Percentiles rank a stretch among this genome's conserved stretches.
Evolutionary conservation across 73 alveolate species (phyloP).

Genomic region (Chromera velia): DNA sequence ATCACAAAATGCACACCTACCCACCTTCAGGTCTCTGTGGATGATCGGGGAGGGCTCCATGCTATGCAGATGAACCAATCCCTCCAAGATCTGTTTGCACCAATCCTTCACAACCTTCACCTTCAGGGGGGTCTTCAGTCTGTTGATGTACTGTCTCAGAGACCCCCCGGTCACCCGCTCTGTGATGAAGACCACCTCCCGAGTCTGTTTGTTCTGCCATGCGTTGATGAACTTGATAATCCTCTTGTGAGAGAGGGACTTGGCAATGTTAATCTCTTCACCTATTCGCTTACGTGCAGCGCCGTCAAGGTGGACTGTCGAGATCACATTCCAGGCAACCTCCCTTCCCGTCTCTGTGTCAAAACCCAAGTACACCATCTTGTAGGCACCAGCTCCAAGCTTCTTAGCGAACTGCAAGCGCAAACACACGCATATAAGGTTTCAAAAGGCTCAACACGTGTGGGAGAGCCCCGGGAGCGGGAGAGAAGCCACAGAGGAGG

Average conservation of each 20-base stretch:
- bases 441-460: too few species aligned
- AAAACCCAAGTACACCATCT: slow-evolving; percentile 61
- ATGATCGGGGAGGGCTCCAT: slow-evolving; percentile 74
- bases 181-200: slow-evolving; percentile 68
- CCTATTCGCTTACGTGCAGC: slow-evolving; percentile 51
- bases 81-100: slow-evolving; percentile 84
- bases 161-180: slow-evolving; percentile 81
- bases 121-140: slow-evolving; percentile 67
- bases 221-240: slow-evolving; percentile 68
- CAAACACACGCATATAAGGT: too few species aligned
- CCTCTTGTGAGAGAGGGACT: slow-evolving; percentile 63
- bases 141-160: slow-evolving; percentile 60
- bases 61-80: slow-evolving; percentile 80
- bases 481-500: too few species aligned
- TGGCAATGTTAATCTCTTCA: slow-evolving; percentile 64
- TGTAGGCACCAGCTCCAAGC: slow-evolving; percentile 62
- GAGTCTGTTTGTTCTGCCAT: slow-evolving; percentile 62
- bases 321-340: slow-evolving; percentile 66
- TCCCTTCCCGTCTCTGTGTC: slow-evolving; percentile 64
- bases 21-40: slow-evolving; percentile 91
- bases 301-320: slow-evolving; percentile 39
- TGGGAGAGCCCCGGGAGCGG: too few species aligned
- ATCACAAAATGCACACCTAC: too few species aligned
- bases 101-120: slow-evolving; percentile 84
- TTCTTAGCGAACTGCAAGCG: slow-evolving; percentile 53